Conservation (phyloP, 2,329 filamentous ascomycete genomes). For the Emergomyces africanus region DNA sequence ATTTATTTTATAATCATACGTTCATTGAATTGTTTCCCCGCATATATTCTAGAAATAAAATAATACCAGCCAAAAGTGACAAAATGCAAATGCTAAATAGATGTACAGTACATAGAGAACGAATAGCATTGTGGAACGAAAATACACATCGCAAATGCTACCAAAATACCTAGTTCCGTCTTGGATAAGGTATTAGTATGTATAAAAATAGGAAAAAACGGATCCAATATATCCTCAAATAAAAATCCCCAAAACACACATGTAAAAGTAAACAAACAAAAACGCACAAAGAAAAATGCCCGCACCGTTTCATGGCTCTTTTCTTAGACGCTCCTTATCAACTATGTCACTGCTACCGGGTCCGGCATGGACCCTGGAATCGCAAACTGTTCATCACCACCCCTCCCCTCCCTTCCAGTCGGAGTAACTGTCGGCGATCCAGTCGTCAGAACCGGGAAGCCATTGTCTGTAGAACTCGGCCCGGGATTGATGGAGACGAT, state of each 20-base stretch:
- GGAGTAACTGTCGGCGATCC: constrained; percentile 94
- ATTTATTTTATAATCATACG: neutral
- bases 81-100: neutral
- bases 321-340: neutral
- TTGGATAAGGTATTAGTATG: neutral
- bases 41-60: neutral
- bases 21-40: neutral
- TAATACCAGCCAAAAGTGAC: neutral
- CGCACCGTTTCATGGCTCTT: too few species aligned
- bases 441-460: constrained; percentile 81
- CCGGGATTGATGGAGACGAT: constrained; percentile 98
- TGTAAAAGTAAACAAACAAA: neutral
- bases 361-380: constrained; percentile 30
- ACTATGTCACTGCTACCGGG: constrained; percentile 14
- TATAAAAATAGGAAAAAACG: neutral
- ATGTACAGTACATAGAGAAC: neutral
- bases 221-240: neutral
- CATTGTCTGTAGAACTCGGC: constrained; percentile 90
- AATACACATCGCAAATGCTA: neutral
- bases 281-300: too few species aligned
- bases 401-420: constrained; percentile 36
- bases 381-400: constrained; percentile 21
- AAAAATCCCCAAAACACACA: neutral
- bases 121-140: too few species aligned
- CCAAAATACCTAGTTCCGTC: neutral